Evolutionary conservation across 2,329 filamentous ascomycete species (phyloP), one percentile per base, ranked within the genome.

Genomic region (Ophiostoma quercus): DNA sequence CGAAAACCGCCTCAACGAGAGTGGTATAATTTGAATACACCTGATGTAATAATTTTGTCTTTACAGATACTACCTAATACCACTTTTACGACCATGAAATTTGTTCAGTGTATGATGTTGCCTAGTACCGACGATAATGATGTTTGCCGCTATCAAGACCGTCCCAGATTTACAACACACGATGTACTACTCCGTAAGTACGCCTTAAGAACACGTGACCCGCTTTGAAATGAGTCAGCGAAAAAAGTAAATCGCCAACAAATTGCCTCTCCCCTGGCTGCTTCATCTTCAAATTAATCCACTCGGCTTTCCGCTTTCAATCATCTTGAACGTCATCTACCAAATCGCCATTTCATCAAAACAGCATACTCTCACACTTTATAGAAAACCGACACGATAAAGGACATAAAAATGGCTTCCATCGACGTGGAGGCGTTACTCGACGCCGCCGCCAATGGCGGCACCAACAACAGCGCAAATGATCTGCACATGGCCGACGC

Each of bases 371-470:
- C 19, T 47, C 43, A 8, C 5, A 47, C 19, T 47, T 16, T 5
- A 16, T 47, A 47, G 16, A 16, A 7, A n/a, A 41, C 9, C 11
- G 12, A 41, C 9, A 12, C 11, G 19, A 47, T 1, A 19, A 47
- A 47, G 5, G 1, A 65, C 2, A n/a, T 12, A 41, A 65, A 9
- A 70, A 90, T 90, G 88, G 88, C 88, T 78, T 85, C 84, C 79
- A 82, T 90, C 75, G 92, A 96, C 78, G 92, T 97, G 76, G 94
- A 97, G 84, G 92, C 92, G 74, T 86, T 97, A 74, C 88, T 97
- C 75, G 93, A 97, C 80, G 92, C 91, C 68, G 92, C 91, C 73
- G 92, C 91, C 68, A 89, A 88, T 57, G 71, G 69, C 51, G 70
- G 66, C 78, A 83, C 83, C 71, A 81, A 2, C 47, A 47, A 66